Base-by-base conservation (phyloP, 352 stramenopile species). In the Hyaloperonospora arabidopsidis region DNA sequence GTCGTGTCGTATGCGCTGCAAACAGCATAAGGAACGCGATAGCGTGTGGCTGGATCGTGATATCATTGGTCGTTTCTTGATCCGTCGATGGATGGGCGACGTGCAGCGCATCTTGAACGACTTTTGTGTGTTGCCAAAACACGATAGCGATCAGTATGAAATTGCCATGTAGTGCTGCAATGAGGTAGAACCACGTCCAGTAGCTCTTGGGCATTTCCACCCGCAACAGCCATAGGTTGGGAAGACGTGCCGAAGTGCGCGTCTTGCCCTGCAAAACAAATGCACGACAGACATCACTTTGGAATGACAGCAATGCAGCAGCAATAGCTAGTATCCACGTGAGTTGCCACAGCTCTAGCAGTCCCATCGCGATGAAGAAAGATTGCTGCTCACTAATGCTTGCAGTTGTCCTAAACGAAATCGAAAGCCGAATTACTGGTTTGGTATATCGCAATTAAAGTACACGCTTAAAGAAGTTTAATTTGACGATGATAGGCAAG, bases 101-200 rank as follows among this genome's bases (percentile, higher is more conserved):
- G n/a, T 59, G 63, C 10, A 89, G 57, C 2, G 52, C 34, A 1
- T 25, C 41, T 64, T 85, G 76, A 3, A 72, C 39, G n/a, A 56
- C 35, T 36, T 50, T 22, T 1, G 63, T 67, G 6, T 76, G 54
- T 18, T 72, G 58, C 23, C 57, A 74, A 12, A 72, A 38, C 5
- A 63, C 14, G 32, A 71, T 36, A 36, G 74, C 41, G 18, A 55
- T n/a, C 40, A 79, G 28, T 13, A 79, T 51, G 1, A 61, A 34
- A n/a, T 46, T 43, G 52, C 79, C 86, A 49, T 82, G 72, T 19
- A 79, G 4, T 1, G 74, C 65, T 44, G 77, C 79, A 6, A 73
- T 52, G 13, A 87, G 57, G 54, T 90, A 90, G 56, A 90, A 90
- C 70, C 72, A 83, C 55, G 73, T 87, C 76, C 74, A 90, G 25